Percentiles rank a stretch among this genome's conserved stretches.
Conservation (phyloP, 73 alveolate genomes). For the Paramecium sonneborni region DNA sequence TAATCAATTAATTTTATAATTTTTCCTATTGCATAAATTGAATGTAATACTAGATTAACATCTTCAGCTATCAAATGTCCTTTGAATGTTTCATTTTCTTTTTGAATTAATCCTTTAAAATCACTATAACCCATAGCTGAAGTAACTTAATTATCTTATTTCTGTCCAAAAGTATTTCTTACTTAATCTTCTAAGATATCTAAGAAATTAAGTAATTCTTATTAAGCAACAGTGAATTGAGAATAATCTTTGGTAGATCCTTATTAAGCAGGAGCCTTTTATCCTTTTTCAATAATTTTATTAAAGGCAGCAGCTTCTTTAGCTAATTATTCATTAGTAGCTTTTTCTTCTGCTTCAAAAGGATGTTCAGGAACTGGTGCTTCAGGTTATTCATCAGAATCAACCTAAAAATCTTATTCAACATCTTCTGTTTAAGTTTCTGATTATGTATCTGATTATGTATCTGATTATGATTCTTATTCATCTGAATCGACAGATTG, state of each 20-base stretch:
- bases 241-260: background rate
- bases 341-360: background rate
- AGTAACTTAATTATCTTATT: background rate
- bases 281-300: slow-evolving; percentile 20
- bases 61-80: slow-evolving; percentile 34
- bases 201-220: slow-evolving; percentile 4
- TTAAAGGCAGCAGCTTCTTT: slow-evolving; percentile 38
- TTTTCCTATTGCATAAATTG: background rate
- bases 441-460: background rate
- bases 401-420: background rate
- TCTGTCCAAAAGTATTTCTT: background rate
- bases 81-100: slow-evolving; percentile 35
- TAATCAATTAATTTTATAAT: slow-evolving; percentile 29
- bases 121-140: slow-evolving; percentile 51
- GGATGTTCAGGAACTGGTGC: slow-evolving; percentile 4
- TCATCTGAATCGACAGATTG: background rate
- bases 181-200: slow-evolving; percentile 32
- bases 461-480: background rate
- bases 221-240: slow-evolving; percentile 4
- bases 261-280: background rate
- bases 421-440: background rate
- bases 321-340: background rate
- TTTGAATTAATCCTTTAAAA: slow-evolving; percentile 35
- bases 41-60: background rate
- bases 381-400: background rate